A percentile compares a stretch with the other conserved stretches of the same genome.
Evolutionary conservation across 176 grass and related monocot species (phyloP).

Genomic region (Musa schizocarpa): DNA sequence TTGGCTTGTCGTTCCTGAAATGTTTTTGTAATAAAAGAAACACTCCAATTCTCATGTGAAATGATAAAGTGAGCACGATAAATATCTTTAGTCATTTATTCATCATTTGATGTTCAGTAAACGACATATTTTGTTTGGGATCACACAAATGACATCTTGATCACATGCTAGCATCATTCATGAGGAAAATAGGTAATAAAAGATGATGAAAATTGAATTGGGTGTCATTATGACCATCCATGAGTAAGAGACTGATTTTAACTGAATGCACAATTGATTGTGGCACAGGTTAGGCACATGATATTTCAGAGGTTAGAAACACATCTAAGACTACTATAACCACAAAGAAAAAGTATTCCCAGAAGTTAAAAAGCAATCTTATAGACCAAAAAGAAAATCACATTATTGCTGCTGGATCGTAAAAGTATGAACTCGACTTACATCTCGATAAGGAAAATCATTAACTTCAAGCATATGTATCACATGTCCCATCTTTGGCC

Average conservation of each 20-base stretch:
- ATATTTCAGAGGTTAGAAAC: neutral
- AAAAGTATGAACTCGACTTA: constrained; percentile 25
- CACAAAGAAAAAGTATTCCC: neutral
- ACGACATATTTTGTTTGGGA: neutral
- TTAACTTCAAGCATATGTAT: constrained; percentile 95
- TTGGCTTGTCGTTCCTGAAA: constrained; percentile 47
- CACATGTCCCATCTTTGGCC: constrained; percentile 93
- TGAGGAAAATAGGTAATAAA: neutral
- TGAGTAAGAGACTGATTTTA: neutral
- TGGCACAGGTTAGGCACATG: neutral
- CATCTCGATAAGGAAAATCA: constrained; percentile 86
- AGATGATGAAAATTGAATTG: neutral
- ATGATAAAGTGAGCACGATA: no score
- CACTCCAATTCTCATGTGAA: neutral
- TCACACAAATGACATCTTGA: neutral
- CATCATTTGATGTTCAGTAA: neutral
- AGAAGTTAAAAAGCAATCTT: neutral
- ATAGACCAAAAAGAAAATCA: neutral
- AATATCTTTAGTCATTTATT: constrained; percentile 2
- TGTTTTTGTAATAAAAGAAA: neutral
- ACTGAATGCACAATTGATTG: constrained; percentile 4
- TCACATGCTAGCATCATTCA: neutral
- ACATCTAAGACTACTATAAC: constrained; percentile 8
- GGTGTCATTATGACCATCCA: neutral
- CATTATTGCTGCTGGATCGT: neutral